Base-by-base conservation (phyloP, 2,329 filamentous ascomycete species). In the Nemania diffusa region DNA sequence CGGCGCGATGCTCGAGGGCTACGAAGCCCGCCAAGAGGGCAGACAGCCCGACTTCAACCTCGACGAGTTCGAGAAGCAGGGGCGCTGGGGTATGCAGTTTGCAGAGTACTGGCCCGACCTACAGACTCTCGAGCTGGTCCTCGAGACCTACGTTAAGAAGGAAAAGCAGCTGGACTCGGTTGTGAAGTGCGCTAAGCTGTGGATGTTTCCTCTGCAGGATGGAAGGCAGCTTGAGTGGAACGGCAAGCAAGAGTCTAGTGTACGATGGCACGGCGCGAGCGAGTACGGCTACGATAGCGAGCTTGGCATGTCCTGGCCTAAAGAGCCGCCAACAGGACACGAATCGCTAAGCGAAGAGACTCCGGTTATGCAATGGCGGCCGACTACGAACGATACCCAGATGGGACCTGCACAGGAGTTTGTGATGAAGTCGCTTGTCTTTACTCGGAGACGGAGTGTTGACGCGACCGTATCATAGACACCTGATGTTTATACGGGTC, bases 101-200 rank as follows among this genome's bases (percentile, higher is more conserved):
- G 50, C 44, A 3, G 69, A 74, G 46, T 67, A 72, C 57, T 76
- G 73, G 72, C 74, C 74, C 0, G 74, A 75, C 51, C 67, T 77
- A 3, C 58, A 65, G 20, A 72, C 59, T 15, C 65, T 77, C 5
- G 70, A 74, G 58, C 65, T 77, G 3, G 70, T 71, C 20, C 56
- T 77, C 9, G 75, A 77, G 59, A 74, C 73, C 1, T 74, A 74
- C 51, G 64, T 29, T 6, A 56, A 40, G 64, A 77, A 77, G 46
- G 55, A 72, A 51, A 44, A 53, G 3, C 74, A 76, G 52, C 62
- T 76, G 15, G 72, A 74, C 20, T 57, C 65, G 5, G 74, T 75
- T 1, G 37, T 72, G 0, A 37, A 73, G 32, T 75, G 74, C 27
- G 74, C 73, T 22, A 75, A 73, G 65, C 44, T 76, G 17, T 76